These are phyloP conservation scores for Dendrostoma leiphaemia DNA, from an alignment of 2,329 filamentous ascomycete genomes.

Conservation along the genomic window DNA sequence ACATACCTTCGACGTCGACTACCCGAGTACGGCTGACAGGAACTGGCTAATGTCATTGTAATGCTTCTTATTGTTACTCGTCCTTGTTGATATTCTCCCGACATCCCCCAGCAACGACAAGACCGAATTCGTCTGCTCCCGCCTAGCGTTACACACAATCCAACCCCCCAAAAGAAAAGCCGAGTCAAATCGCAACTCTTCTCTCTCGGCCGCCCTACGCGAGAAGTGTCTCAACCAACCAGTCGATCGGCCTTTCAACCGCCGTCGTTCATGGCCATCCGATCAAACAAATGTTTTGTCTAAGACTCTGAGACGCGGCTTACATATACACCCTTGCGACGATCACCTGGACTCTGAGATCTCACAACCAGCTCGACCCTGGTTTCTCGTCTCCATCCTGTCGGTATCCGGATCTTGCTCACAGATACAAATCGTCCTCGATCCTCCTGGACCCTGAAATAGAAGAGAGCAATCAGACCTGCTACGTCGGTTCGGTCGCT, in stretches of 20 bases:
- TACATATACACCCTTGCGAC: not conserved
- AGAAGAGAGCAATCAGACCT: too few species aligned
- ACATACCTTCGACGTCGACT: too few species aligned
- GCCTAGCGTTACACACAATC: not conserved
- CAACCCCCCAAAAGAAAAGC: not conserved
- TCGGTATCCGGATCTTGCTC: not conserved
- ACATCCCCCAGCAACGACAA: not conserved
- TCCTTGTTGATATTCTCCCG: not conserved
- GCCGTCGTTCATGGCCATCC: slow-evolving; percentile 10
- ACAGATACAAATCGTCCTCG: too few species aligned
- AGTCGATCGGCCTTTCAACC: slow-evolving; percentile 1
- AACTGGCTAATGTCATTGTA: too few species aligned
- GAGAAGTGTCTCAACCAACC: slow-evolving; percentile 14
- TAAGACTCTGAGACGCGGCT: slow-evolving; percentile 15
- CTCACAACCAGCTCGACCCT: not conserved
- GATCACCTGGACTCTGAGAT: not conserved
- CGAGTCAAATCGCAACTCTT: too few species aligned
- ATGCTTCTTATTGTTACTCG: not conserved
- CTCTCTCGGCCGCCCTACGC: not conserved
- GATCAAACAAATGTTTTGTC: slow-evolving; percentile 12
- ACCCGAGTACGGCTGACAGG: too few species aligned
- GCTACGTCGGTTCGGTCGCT: too few species aligned
- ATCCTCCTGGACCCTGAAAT: not conserved
- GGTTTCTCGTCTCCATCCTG: not conserved
- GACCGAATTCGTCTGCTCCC: not conserved